These are phyloP conservation scores for Solanum pimpinellifolium DNA, from an alignment of 257 asterid species.

Conservation along the genomic window DNA sequence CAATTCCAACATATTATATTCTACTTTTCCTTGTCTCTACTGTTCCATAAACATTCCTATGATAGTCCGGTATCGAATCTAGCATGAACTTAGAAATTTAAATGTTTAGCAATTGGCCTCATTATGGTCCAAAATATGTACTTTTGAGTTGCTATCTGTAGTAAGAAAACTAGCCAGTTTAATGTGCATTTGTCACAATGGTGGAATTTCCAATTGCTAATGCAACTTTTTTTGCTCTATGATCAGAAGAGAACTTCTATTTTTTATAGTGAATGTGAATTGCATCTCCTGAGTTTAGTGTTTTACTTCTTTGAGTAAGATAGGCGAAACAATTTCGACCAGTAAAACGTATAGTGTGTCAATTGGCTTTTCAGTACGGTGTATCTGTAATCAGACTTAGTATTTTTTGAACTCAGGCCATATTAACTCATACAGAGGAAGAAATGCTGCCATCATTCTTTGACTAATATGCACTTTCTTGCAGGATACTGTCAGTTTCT, in stretches of 20 bases:
- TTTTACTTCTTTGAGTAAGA: not conserved
- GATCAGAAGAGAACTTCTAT: not conserved
- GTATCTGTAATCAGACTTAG: not conserved
- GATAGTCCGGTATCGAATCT: no score
- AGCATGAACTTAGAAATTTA: not conserved
- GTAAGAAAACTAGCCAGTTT: not conserved
- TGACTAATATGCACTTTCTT: not conserved
- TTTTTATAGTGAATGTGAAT: not conserved
- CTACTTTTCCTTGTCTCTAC: no score
- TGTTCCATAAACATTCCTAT: no score
- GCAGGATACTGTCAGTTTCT: not conserved
- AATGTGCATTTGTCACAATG: not conserved
- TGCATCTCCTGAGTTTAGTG: not conserved
- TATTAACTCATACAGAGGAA: not conserved
- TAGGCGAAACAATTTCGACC: not conserved
- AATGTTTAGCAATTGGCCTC: not conserved
- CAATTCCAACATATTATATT: not conserved
- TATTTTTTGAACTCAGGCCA: not conserved
- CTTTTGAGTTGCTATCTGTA: not conserved
- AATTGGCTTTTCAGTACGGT: not conserved
- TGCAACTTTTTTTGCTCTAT: not conserved
- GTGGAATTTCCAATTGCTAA: not conserved
- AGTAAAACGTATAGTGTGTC: not conserved
- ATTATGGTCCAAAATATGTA: not conserved
- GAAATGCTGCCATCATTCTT: not conserved